Conservation (phyloP, 1,284 basidiomycete species). For the Melampsora larici-populina region DNA sequence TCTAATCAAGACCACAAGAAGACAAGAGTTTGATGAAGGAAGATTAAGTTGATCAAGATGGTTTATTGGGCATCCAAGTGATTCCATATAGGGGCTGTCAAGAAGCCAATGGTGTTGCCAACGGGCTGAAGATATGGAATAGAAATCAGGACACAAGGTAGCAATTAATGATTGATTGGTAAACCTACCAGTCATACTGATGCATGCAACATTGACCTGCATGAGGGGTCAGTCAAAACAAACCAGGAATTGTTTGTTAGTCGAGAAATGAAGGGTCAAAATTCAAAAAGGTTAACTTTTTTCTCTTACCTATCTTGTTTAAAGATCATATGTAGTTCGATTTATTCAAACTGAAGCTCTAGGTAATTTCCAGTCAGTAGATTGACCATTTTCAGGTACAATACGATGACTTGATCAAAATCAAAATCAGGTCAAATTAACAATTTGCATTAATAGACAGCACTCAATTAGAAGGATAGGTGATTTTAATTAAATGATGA, state of each 20-base stretch:
- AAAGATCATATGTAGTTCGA: conserved; percentile 74
- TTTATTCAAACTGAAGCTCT: conserved; percentile 78
- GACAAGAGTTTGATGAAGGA: conserved; percentile 46
- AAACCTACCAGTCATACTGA: conserved; percentile 59
- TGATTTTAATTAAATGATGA: conserved; percentile 84
- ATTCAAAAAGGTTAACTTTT: no score
- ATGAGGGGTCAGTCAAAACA: conserved; percentile 59
- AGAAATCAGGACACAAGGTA: conserved; percentile 62
- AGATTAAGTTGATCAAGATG: conserved; percentile 53
- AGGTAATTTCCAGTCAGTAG: conserved; percentile 77
- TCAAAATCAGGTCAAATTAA: conserved; percentile 64
- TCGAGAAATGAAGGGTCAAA: no score
- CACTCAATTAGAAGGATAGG: conserved; percentile 84
- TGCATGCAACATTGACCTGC: conserved; percentile 62
- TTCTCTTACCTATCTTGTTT: conserved; percentile 65
- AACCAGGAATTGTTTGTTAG: conserved; percentile 59
- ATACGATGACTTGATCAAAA: conserved; percentile 49
- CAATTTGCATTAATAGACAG: conserved; percentile 92
- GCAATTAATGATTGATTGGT: conserved; percentile 52
- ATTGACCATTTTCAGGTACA: conserved; percentile 51
- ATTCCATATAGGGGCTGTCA: conserved; percentile 52
- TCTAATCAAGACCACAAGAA: conserved; percentile 52
- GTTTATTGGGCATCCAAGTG: conserved; percentile 52
- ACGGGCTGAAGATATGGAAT: conserved; percentile 48
- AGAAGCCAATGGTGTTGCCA: conserved; percentile 43